These are phyloP conservation scores for Candida lessepsii DNA, from an alignment of 805 yeast genomes.

Conservation along the genomic window DNA sequence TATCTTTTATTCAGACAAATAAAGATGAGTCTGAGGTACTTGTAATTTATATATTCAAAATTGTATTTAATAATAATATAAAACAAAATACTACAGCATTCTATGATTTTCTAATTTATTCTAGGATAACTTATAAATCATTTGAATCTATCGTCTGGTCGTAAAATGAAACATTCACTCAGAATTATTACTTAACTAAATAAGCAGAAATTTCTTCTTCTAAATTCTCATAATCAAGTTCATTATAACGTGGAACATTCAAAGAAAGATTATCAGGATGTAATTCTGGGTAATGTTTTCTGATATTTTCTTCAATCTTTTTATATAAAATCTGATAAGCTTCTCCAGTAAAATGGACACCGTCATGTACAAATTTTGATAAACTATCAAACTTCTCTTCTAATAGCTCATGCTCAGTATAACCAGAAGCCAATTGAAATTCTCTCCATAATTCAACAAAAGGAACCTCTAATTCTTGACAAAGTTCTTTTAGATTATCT, in stretches of 20 bases:
- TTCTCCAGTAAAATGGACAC: slow-evolving; percentile 57
- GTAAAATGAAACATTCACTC: too few relatives aligned
- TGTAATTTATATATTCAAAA: too few relatives aligned
- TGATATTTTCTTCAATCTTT: slow-evolving; percentile 41
- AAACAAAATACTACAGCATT: too few relatives aligned
- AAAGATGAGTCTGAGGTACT: too few relatives aligned
- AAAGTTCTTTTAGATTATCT: slow-evolving; percentile 47
- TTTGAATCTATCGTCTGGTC: too few relatives aligned
- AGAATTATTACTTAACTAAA: too few relatives aligned
- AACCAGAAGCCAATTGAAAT: slow-evolving; percentile 34
- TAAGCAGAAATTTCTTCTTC: too few relatives aligned
- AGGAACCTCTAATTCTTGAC: slow-evolving; percentile 49
- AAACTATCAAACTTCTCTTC: slow-evolving; percentile 27
- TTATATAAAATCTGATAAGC: slow-evolving; percentile 52
- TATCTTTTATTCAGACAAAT: too few relatives aligned
- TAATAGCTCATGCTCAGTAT: slow-evolving; percentile 40
- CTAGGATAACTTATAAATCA: too few relatives aligned
- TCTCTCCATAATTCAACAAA: slow-evolving; percentile 54
- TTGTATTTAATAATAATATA: too few relatives aligned
- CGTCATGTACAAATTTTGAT: slow-evolving; percentile 37
- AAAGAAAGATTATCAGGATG: slow-evolving; percentile 5
- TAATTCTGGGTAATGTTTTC: slow-evolving; percentile 25
- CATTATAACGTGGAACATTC: slow-evolving; percentile 6
- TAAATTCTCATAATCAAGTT: slow-evolving; percentile 8
- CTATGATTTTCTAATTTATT: too few relatives aligned